A percentile compares a stretch with the other conserved stretches of the same genome.
These are phyloP conservation scores for Boletus pseudopeckii DNA, from an alignment of 768 basidiomycete species.

Conservation along the genomic window DNA sequence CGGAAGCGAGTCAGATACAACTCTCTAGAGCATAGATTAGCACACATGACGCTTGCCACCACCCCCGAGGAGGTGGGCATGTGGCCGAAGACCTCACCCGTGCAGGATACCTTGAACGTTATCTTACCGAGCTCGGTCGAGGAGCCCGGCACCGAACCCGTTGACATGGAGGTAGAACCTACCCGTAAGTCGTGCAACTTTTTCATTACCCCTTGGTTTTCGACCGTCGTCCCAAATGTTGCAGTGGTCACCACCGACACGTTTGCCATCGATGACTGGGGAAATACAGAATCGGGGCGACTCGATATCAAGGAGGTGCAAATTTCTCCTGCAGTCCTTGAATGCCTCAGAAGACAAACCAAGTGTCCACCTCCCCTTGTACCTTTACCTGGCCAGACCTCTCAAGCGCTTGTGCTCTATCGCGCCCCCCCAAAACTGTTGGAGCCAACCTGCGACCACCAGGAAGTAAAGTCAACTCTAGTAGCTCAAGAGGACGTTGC, in stretches of 20 bases:
- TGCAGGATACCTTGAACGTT: slow-evolving; percentile 10
- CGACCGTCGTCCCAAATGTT: neutral
- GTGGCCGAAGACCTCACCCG: slow-evolving; percentile 9
- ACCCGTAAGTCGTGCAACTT: slow-evolving; percentile 44
- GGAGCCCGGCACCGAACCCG: slow-evolving; percentile 47
- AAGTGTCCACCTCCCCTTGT: slow-evolving; percentile 22
- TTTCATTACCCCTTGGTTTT: neutral
- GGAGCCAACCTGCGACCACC: slow-evolving; percentile 1
- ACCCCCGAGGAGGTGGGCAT: slow-evolving; percentile 19
- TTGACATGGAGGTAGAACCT: slow-evolving; percentile 66
- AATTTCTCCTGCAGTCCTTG: slow-evolving; percentile 46
- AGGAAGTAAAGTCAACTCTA: neutral
- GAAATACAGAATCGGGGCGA: slow-evolving; percentile 25
- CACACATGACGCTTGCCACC: slow-evolving; percentile 41
- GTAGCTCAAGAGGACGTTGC: slow-evolving; percentile 35
- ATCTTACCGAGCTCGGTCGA: slow-evolving; percentile 40
- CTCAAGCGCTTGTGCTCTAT: slow-evolving; percentile 56
- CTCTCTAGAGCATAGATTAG: slow-evolving; percentile 54
- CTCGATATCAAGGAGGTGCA: slow-evolving; percentile 28
- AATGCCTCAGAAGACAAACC: slow-evolving; percentile 39
- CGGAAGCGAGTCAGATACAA: slow-evolving; percentile 48
- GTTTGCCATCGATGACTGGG: slow-evolving; percentile 12
- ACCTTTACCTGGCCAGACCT: slow-evolving; percentile 12
- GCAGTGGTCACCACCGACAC: slow-evolving; percentile 1
- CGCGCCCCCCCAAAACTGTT: slow-evolving; percentile 33